phyloP scores from a whole-genome alignment of 768 basidiomycete genomes.

The Pleurotus eryngii region DNA sequence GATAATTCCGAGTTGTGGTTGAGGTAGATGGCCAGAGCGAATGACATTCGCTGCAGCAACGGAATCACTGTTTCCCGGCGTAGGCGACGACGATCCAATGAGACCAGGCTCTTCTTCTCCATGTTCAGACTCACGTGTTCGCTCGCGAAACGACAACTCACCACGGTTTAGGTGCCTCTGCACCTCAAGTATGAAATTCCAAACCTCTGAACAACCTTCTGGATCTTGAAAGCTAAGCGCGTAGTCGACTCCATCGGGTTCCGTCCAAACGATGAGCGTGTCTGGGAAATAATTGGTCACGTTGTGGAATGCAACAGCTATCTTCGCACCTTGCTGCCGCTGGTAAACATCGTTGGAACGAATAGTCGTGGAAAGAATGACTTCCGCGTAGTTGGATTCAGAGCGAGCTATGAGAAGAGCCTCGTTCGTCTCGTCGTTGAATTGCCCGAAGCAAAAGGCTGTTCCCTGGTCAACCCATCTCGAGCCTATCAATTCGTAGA shows the following conservation, averaged over 20 bases:
- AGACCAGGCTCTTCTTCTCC: constrained; percentile 40
- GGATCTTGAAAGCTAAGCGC: constrained; percentile 96
- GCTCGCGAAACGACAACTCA: constrained; percentile 28
- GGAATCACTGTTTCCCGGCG: constrained; percentile 46
- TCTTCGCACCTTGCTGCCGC: constrained; percentile 71
- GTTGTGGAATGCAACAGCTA: constrained; percentile 8
- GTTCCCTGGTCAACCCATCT: constrained; percentile 97
- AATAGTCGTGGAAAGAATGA: constrained; percentile 79
- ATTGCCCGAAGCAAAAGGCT: constrained; percentile 92
- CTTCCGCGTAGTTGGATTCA: constrained; percentile 65
- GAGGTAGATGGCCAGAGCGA: constrained; percentile 70
- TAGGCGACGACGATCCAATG: constrained; percentile 57
- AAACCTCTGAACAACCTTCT: constrained; percentile 93
- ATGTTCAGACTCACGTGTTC: constrained; percentile 10
- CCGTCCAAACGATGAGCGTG: constrained; percentile 98
- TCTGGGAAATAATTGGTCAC: constrained; percentile 43
- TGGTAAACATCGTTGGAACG: constrained; percentile 84
- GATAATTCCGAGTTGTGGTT: constrained; percentile 74
- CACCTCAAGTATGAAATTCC: constrained; percentile 94
- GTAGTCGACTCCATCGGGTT: constrained; percentile 91
- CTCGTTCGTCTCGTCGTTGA: constrained; percentile 70
- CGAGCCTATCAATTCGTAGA: constrained; percentile 89
- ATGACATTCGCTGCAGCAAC: constrained; percentile 63
- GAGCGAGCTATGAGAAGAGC: constrained; percentile 83
- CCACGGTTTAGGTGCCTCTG: constrained; percentile 78